These are phyloP conservation scores for Tephrocybe sp. DNA, from an alignment of 768 basidiomycete species.

Conservation along the genomic window DNA sequence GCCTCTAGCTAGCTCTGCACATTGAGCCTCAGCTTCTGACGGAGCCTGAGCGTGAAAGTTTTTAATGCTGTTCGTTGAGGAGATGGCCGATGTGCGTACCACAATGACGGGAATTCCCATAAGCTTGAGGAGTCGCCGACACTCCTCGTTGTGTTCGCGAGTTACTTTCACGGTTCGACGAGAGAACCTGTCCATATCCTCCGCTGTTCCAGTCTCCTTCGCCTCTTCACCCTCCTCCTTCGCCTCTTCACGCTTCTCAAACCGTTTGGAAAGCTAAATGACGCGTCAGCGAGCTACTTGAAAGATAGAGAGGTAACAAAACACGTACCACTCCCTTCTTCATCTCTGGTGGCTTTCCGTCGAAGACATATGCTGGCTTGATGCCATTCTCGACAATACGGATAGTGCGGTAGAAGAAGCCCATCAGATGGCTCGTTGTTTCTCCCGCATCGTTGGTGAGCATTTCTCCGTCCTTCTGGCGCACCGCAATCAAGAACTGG, in stretches of 20 bases:
- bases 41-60: constrained; percentile 65
- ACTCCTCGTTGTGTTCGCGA: constrained; percentile 94
- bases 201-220: constrained; percentile 91
- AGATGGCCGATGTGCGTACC: constrained; percentile 42
- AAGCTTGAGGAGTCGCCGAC: constrained; percentile 76
- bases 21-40: constrained; percentile 98
- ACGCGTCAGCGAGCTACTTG: constrained; percentile 7
- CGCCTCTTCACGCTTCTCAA: constrained; percentile 86
- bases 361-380: constrained; percentile 97
- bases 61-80: constrained; percentile 1
- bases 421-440: constrained; percentile 98
- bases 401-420: constrained; percentile 96
- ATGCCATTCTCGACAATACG: constrained; percentile 98
- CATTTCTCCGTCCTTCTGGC: constrained; percentile 95
- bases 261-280: constrained; percentile 90
- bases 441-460: constrained; percentile 97
- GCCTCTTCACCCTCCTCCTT: constrained; percentile 96
- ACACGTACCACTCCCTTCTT: constrained; percentile 92
- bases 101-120: constrained; percentile 98
- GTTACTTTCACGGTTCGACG: constrained; percentile 94
- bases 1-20: constrained; percentile 95
- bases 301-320: neutral
- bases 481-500: constrained; percentile 97
- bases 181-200: constrained; percentile 89
- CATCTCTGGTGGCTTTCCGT: constrained; percentile 96